phyloP scores from a whole-genome alignment of 2,329 filamentous ascomycete species.

The Aureobasidium namibiae region DNA sequence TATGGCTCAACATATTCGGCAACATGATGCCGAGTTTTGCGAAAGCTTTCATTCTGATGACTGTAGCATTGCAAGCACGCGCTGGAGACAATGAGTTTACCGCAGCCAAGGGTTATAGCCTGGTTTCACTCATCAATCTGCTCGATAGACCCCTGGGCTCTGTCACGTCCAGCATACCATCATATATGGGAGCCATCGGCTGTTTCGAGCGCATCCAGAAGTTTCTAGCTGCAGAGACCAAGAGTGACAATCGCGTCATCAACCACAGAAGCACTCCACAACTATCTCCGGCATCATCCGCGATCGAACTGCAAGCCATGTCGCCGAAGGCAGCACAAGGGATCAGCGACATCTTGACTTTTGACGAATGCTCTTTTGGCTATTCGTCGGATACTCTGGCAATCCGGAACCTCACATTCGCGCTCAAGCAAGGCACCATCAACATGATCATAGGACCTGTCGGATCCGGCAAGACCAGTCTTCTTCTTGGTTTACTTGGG shows the following conservation, averaged over 20 bases:
- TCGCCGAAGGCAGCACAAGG: background rate
- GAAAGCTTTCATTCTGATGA: background rate
- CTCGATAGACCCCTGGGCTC: background rate
- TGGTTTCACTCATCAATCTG: background rate
- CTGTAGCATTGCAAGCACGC: background rate
- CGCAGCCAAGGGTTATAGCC: background rate
- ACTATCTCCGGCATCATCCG: background rate
- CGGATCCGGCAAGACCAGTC: background rate
- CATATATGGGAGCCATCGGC: background rate
- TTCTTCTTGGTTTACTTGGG: background rate
- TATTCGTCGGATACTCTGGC: background rate
- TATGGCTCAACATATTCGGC: background rate
- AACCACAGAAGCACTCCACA: background rate
- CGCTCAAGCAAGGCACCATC: background rate
- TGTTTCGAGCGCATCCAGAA: constrained; percentile 2
- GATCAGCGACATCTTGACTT: background rate
- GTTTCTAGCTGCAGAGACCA: background rate
- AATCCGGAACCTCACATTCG: background rate
- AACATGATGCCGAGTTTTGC: background rate
- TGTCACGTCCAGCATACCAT: background rate
- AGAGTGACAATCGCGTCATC: background rate
- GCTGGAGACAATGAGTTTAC: background rate
- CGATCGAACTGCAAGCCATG: background rate
- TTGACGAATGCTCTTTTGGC: background rate
- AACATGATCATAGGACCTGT: background rate